These are phyloP conservation scores for Tephrocybe sp. DNA, from an alignment of 768 basidiomycete species.

Conservation along the genomic window DNA sequence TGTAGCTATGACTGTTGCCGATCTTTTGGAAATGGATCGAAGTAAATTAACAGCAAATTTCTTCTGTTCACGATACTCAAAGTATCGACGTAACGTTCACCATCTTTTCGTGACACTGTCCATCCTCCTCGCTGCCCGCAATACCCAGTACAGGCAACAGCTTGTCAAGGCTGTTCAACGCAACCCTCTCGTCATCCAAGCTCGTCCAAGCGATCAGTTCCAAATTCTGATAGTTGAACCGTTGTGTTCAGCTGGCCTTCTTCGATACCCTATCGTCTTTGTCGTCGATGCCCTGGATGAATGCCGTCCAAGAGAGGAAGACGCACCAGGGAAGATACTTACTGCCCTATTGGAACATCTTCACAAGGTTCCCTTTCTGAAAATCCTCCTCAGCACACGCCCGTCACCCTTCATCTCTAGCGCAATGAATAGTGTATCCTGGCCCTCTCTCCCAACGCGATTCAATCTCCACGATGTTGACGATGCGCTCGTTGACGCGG, in stretches of 20 bases:
- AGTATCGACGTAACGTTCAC: slow-evolving; percentile 14
- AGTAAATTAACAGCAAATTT: slow-evolving; percentile 20
- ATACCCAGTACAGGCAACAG: slow-evolving; percentile 8
- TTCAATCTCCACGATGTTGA: slow-evolving; percentile 15
- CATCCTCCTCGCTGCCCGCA: slow-evolving; percentile 10
- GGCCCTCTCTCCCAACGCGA: slow-evolving; percentile 4
- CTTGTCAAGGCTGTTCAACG: slow-evolving; percentile 7
- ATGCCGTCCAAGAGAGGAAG: slow-evolving; percentile 14
- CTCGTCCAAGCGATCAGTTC: slow-evolving; percentile 7
- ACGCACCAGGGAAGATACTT: slow-evolving; percentile 13
- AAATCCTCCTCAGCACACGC: slow-evolving; percentile 18
- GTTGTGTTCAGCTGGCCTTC: slow-evolving; percentile 5
- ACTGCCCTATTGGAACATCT: slow-evolving; percentile 13
- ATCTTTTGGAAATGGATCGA: slow-evolving; percentile 15
- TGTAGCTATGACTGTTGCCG: slow-evolving; percentile 16
- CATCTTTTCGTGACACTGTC: slow-evolving; percentile 17
- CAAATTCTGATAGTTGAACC: slow-evolving; percentile 17
- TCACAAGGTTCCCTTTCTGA: slow-evolving; percentile 12
- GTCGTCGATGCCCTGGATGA: slow-evolving; percentile 24
- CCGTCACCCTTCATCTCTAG: slow-evolving; percentile 7
- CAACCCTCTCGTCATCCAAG: slow-evolving; percentile 6
- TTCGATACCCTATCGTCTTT: slow-evolving; percentile 13
- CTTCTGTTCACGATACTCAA: slow-evolving; percentile 19
- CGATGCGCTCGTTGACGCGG: slow-evolving; percentile 9
- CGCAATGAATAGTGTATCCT: background rate